Base-by-base conservation (phyloP, 441 rosid species). In the Croton laevigatus region DNA sequence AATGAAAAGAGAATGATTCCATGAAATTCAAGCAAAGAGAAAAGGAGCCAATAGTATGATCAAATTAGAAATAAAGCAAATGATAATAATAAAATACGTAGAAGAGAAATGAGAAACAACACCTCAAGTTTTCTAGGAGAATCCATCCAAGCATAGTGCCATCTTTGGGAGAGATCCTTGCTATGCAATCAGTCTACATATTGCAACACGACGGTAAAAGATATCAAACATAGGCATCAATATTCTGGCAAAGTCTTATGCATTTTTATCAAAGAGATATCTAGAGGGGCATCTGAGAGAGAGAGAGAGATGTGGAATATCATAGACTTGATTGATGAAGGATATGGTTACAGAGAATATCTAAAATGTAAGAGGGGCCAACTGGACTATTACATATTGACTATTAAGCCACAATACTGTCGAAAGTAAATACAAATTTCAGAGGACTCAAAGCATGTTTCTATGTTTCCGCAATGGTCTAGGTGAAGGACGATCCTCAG, bases 111-210 rank as follows among this genome's bases (percentile, higher is more conserved):
- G 27, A 64, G 49, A 79, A 49, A 19, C 16, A 23, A 52, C 54
- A 93, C 99, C 98, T 93, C 81, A 95, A 81, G 37, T 81, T 69
- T 14, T 81, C 88, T 75, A 93, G 98, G 37, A 95, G 82, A 77
- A 96, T 84, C 99, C 99, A 96, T 62, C 98, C 97, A 57, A 81
- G 83, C 45, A 96, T 76, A 1, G 73, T 59, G 65, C 97, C 98
- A 57, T 85, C 88, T 70, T 82, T 72, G n/a, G 73, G 86, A 42
- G 99, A 96, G 74, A 93, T 91, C 85, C 97, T 89, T 22, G 91
- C 99, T 76, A 96, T 88, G 83, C 99, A 93, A 73, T 93, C 96
- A 61, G 94, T 85, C 99, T 96, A 82, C 76, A 82, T 23, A 40
- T 59, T 19, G 38, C 32, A 70, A 48, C 27, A 62, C 36, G 14